phyloP scores from a whole-genome alignment of 768 basidiomycete genomes.

The Auriscalpium microsporum region DNA sequence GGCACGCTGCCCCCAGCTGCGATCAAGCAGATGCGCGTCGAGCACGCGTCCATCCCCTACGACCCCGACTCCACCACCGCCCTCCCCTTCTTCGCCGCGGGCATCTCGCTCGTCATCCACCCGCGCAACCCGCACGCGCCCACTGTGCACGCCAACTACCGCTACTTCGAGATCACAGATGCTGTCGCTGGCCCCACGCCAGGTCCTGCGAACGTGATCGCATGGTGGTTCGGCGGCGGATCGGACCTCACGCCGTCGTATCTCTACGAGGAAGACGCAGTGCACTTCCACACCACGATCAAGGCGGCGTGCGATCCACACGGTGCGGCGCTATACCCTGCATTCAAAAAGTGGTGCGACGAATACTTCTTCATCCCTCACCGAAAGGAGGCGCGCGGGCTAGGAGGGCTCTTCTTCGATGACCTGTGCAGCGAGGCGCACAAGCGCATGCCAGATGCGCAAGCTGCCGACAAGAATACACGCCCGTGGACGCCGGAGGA shows the following conservation, averaged over 20 bases:
- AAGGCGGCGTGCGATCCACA: conserved; percentile 71
- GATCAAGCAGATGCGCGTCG: conserved; percentile 90
- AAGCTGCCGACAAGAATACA: conserved; percentile 14
- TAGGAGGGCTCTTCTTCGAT: conserved; percentile 96
- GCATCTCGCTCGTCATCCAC: conserved; percentile 88
- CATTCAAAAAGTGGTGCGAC: conserved; percentile 95
- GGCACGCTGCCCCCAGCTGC: conserved; percentile 82
- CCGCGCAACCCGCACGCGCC: conserved; percentile 90
- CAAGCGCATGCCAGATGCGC: conserved; percentile 42
- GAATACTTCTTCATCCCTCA: conserved; percentile 94
- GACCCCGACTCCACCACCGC: conserved; percentile 46
- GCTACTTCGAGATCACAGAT: conserved; percentile 85
- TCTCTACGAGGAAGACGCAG: conserved; percentile 78
- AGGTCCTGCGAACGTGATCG: conserved; percentile 42
- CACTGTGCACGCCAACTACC: conserved; percentile 92
- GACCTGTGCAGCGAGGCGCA: conserved; percentile 70
- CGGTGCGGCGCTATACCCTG: conserved; percentile 56
- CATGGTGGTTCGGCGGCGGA: conserved; percentile 99
- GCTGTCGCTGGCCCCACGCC: conserved; percentile 31
- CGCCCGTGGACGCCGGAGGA: conserved; percentile 55
- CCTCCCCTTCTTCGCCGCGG: conserved; percentile 90
- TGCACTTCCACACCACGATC: conserved; percentile 77
- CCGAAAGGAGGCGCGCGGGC: conserved; percentile 74
- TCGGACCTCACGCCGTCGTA: conserved; percentile 92
- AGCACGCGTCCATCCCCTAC: conserved; percentile 72